A percentile compares a stretch with the other conserved stretches of the same genome.
phyloP scores from a whole-genome alignment of 129 eudicot genomes.

The Calendula officinalis region DNA sequence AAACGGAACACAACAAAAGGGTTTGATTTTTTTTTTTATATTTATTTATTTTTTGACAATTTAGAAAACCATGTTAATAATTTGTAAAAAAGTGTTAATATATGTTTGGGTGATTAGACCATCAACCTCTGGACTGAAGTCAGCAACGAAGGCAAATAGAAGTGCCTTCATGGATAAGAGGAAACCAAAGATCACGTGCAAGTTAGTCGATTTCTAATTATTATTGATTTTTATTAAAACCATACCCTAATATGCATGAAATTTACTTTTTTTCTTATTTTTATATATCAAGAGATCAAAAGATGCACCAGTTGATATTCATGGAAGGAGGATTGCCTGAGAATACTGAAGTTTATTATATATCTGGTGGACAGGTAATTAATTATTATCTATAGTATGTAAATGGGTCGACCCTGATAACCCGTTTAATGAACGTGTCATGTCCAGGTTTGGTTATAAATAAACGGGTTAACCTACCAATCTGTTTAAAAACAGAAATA shows the following conservation, averaged over 20 bases:
- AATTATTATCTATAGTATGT: neutral
- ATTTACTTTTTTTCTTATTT: constrained; percentile 17
- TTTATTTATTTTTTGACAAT: neutral
- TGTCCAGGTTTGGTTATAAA: too few species aligned
- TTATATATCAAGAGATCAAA: constrained; percentile 51
- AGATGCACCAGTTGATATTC: constrained; percentile 59
- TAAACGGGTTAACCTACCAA: too few species aligned
- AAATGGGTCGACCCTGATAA: too few species aligned
- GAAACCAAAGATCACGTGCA: constrained; percentile 46
- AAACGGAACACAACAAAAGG: constrained; percentile 27
- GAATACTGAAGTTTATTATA: constrained; percentile 55
- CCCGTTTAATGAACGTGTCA: too few species aligned
- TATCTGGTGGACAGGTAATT: constrained; percentile 70
- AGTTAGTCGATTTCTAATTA: constrained; percentile 47
- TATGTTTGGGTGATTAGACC: constrained; percentile 37
- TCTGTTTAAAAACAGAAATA: too few species aligned
- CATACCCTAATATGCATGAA: constrained; percentile 16
- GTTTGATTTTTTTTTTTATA: too few species aligned
- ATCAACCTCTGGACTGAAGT: constrained; percentile 32
- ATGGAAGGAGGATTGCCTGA: constrained; percentile 64
- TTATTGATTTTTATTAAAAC: neutral
- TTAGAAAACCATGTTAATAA: neutral
- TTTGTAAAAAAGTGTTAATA: neutral
- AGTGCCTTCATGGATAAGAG: constrained; percentile 14
- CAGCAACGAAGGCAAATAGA: constrained; percentile 31